Evolutionary conservation across 2,329 filamentous ascomycete genomes (phyloP), one percentile per base, ranked within the genome.

Genomic region (Geosmithia morbida): DNA sequence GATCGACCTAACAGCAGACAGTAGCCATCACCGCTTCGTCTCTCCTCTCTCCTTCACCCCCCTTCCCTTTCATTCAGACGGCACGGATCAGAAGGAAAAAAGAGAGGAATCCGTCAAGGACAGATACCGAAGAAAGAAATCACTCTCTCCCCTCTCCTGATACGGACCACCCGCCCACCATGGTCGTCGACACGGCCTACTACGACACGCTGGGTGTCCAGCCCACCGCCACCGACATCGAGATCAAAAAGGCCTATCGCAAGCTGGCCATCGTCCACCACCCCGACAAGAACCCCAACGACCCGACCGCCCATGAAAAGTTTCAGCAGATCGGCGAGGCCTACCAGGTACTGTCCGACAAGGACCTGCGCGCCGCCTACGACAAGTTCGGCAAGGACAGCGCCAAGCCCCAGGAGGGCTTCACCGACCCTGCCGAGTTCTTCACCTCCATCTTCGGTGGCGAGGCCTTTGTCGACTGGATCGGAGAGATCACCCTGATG

Each of bases 361-460:
- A 81, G 54, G 84, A 94, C 50, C 75, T 97, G 52, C 83, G 92
- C 58, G 86, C 84, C 58, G 83, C 87, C 59, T 98, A 98, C 71
- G 92, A 98, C 68, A 94, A 95, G 66, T 90, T 82, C 72, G 92
- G 92, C 63, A 97, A 97, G 68, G 92, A 98, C 58, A 81, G 87
- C 55, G 89, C 92, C 6, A 86, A 90, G 60, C 92, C 92, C 1
- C 80, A 82, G 57, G 85, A 87, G 57, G 92, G 92, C 52, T 98
- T 98, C 64, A 86, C 86, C 71, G 92, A 98, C 63, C 92, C 92
- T 1, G 77, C 88, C 53, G 92, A 98, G 67, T 98, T 98, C 75
- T 98, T 98, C 69, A 85, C 85, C 58, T 94, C 89, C 72, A 98
- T 98, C 56, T 98, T 98, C 61, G 92, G 92, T 56, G 92, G 92